Percentiles rank a stretch among this genome's conserved stretches.
These are phyloP conservation scores for Sugiyamaella americana DNA, from an alignment of 805 yeast genomes.

Conservation along the genomic window DNA sequence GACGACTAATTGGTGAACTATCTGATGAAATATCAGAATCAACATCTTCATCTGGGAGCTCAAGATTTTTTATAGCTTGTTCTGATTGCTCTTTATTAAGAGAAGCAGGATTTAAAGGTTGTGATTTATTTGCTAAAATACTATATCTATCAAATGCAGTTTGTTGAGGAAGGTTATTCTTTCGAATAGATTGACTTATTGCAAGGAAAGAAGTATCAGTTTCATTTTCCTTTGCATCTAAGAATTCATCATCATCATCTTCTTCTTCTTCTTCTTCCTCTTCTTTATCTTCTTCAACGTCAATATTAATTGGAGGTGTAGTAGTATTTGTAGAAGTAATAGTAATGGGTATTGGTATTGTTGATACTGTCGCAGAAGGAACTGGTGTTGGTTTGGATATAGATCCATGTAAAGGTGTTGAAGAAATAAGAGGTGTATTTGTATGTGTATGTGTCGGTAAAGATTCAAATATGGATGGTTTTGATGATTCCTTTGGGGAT, in stretches of 20 bases:
- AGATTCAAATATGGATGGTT: not conserved
- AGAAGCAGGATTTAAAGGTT: not conserved
- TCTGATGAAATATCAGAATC: slow-evolving; percentile 5
- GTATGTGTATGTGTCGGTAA: not conserved
- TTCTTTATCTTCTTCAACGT: not conserved
- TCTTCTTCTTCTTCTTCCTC: not conserved
- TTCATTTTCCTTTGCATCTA: slow-evolving; percentile 1
- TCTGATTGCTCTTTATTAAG: not conserved
- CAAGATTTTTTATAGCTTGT: not conserved
- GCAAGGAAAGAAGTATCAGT: slow-evolving; percentile 19
- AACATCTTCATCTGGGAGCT: slow-evolving; percentile 2
- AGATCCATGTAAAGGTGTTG: too few relatives aligned
- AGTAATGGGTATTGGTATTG: too few relatives aligned
- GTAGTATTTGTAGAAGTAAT: not conserved
- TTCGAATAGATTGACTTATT: slow-evolving; percentile 15
- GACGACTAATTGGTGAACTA: slow-evolving; percentile 11
- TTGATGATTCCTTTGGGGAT: not conserved
- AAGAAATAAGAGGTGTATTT: too few relatives aligned
- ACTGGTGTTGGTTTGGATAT: too few relatives aligned
- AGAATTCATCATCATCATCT: slow-evolving; percentile 23
- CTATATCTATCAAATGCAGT: slow-evolving; percentile 1
- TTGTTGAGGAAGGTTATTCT: not conserved
- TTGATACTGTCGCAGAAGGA: too few relatives aligned
- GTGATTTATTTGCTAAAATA: not conserved
- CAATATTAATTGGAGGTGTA: not conserved